Conservation (phyloP, 495 filamentous ascomycete species). For the Annulohypoxylon nitens region DNA sequence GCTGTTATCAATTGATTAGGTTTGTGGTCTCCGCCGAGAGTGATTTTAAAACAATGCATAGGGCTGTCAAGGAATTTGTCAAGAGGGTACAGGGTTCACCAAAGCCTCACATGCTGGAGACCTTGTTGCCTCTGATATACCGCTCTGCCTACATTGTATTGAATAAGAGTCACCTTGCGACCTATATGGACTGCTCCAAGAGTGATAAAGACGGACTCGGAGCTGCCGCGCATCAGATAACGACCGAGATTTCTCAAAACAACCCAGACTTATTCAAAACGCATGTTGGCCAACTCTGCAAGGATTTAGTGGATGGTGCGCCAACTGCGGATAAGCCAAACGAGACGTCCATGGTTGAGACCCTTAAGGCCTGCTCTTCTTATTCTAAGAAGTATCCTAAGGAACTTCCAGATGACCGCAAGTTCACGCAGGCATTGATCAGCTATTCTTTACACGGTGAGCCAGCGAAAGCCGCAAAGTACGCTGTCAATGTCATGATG, state of each 20-base stretch:
- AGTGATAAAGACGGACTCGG: slow-evolving; percentile 83
- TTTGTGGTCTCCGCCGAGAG: slow-evolving; percentile 88
- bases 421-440: slow-evolving; percentile 83
- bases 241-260: slow-evolving; percentile 90
- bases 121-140: slow-evolving; percentile 85
- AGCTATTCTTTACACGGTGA: slow-evolving; percentile 84
- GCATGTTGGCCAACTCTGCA: slow-evolving; percentile 92
- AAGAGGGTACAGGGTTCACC: slow-evolving; percentile 75
- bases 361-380: slow-evolving; percentile 89
- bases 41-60: slow-evolving; percentile 90
- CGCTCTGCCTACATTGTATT: slow-evolving; percentile 85
- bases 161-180: slow-evolving; percentile 92
- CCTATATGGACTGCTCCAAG: slow-evolving; percentile 87
- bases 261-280: slow-evolving; percentile 92
- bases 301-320: slow-evolving; percentile 81
- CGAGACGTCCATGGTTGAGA: slow-evolving; percentile 79
- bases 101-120: slow-evolving; percentile 74
- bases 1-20: slow-evolving; percentile 88
- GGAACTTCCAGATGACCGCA: slow-evolving; percentile 87
- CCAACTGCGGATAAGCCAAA: slow-evolving; percentile 75
- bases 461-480: slow-evolving; percentile 87
- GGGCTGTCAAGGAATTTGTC: slow-evolving; percentile 88
- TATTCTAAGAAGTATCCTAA: slow-evolving; percentile 87
- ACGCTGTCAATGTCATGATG: slow-evolving; percentile 91
- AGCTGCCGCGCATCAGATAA: slow-evolving; percentile 84